phyloP scores from a whole-genome alignment of 257 asterid species.

The Paulownia fortunei region DNA sequence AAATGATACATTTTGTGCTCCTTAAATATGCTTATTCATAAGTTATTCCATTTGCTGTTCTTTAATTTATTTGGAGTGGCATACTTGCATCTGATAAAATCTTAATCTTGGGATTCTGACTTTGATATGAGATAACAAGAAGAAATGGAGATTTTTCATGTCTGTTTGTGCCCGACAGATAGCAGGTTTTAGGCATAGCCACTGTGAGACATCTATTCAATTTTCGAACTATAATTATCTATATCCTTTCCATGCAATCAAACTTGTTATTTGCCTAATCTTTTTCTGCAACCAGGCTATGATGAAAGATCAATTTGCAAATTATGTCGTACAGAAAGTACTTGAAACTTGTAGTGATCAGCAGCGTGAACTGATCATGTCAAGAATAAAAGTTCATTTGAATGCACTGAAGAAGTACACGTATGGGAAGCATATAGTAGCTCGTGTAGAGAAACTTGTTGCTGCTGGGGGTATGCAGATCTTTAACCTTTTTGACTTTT shows the following conservation, averaged over 20 bases:
- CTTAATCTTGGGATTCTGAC: no score
- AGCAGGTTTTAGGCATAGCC: constrained; percentile 7
- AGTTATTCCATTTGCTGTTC: no score
- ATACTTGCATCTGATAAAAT: background rate
- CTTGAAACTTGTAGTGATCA: constrained; percentile 84
- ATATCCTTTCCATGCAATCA: constrained; percentile 1
- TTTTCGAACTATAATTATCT: background rate
- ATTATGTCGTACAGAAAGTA: constrained; percentile 80
- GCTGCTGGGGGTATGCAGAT: constrained; percentile 74
- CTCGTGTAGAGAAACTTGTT: constrained; percentile 85
- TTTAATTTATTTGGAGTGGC: no score
- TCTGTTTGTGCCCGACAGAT: background rate
- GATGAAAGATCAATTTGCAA: constrained; percentile 89
- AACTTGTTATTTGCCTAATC: constrained; percentile 2
- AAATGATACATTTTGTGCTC: background rate
- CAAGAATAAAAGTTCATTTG: constrained; percentile 75
- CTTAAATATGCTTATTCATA: no score
- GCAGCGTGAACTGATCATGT: constrained; percentile 71
- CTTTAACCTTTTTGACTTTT: background rate
- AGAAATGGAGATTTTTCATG: no score
- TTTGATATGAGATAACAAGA: no score
- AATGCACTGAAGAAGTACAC: constrained; percentile 84
- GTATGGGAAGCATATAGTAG: constrained; percentile 77
- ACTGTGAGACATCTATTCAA: background rate
- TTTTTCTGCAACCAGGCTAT: constrained; percentile 58